Conservation (phyloP, 345 rosid species). For the Nephelium lappaceum region DNA sequence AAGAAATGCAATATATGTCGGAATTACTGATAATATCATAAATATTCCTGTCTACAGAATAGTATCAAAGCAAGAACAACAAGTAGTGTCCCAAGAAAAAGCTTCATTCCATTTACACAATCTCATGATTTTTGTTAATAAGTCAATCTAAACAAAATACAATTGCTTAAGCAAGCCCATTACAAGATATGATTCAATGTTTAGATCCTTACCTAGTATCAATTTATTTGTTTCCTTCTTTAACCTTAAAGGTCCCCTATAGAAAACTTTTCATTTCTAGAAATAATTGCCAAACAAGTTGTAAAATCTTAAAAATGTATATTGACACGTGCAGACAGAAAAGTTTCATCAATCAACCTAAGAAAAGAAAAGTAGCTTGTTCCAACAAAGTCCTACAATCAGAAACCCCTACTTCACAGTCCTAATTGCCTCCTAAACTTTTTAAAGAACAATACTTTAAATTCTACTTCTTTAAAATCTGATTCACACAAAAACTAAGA, state of each 20-base stretch:
- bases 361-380: neutral
- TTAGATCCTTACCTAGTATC: neutral
- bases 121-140: too few species aligned
- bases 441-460: constrained; percentile 5
- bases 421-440: neutral
- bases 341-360: too few species aligned
- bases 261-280: neutral
- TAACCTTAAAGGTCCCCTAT: neutral
- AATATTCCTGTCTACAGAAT: neutral
- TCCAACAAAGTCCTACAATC: neutral
- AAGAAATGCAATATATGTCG: neutral
- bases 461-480: neutral
- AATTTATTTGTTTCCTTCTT: neutral
- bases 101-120: too few species aligned
- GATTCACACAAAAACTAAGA: neutral
- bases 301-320: neutral
- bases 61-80: neutral
- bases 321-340: neutral
- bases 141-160: too few species aligned
- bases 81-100: neutral
- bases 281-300: neutral
- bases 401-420: too few species aligned
- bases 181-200: neutral
- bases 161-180: neutral
- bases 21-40: neutral